phyloP scores from a whole-genome alignment of 768 basidiomycete genomes.

The Boletales sp. region DNA sequence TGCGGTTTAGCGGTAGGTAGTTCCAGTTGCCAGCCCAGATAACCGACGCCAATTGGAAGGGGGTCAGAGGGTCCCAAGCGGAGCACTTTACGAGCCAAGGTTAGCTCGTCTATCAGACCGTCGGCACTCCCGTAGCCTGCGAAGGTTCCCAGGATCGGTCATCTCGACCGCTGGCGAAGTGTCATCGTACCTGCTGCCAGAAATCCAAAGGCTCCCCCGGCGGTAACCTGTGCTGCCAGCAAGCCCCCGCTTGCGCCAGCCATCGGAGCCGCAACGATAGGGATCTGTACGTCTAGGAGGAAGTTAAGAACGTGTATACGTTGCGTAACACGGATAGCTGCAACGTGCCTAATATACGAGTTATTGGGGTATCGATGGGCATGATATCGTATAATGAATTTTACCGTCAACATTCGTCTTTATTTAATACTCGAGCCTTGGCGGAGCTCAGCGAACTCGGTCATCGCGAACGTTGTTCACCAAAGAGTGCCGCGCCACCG shows the following conservation, averaged over 20 bases:
- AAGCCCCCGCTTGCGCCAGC: constrained; percentile 62
- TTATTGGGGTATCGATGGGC: constrained; percentile 39
- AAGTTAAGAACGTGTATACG: background rate
- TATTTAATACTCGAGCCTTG: too few relatives aligned
- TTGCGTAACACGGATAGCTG: background rate
- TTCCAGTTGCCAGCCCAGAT: constrained; percentile 70
- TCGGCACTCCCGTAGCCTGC: constrained; percentile 48
- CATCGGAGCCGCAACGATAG: constrained; percentile 69
- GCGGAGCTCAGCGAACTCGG: too few relatives aligned
- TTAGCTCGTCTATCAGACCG: constrained; percentile 48
- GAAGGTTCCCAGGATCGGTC: constrained; percentile 5
- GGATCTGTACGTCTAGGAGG: constrained; percentile 49
- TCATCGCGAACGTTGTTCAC: too few relatives aligned
- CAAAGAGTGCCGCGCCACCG: background rate
- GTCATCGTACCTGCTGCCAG: constrained; percentile 50
- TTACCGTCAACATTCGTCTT: too few relatives aligned
- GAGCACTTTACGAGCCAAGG: constrained; percentile 47
- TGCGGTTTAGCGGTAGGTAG: constrained; percentile 36
- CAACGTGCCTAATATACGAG: constrained; percentile 47
- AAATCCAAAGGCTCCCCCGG: constrained; percentile 76
- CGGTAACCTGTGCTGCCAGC: constrained; percentile 57
- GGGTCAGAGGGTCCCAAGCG: constrained; percentile 27
- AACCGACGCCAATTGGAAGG: constrained; percentile 70
- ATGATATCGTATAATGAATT: constrained; percentile 1
- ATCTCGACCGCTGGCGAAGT: background rate